phyloP scores from a whole-genome alignment of 2,329 filamentous ascomycete genomes.

The Microthyrium microscopicum region DNA sequence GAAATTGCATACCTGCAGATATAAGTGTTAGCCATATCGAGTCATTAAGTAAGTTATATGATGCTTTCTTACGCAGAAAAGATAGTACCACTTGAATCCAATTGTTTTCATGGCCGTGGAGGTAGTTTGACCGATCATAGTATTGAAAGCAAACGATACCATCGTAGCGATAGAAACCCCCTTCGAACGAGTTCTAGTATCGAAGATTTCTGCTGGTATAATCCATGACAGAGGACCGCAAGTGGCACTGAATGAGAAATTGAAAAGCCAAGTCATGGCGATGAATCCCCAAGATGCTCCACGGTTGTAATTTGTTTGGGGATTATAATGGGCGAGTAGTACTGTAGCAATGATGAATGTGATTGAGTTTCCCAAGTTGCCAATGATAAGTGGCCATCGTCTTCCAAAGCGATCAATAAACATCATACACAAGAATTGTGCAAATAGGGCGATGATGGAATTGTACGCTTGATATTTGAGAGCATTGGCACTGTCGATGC shows the following conservation, averaged over 20 bases:
- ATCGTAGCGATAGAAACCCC: conserved; percentile 61
- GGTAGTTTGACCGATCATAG: conserved; percentile 56
- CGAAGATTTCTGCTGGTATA: conserved; percentile 58
- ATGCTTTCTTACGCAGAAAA: conserved; percentile 34
- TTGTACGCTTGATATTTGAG: conserved; percentile 64
- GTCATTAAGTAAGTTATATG: conserved; percentile 6
- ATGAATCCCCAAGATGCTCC: conserved; percentile 60
- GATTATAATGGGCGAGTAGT: conserved; percentile 43
- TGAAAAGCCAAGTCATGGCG: conserved; percentile 34
- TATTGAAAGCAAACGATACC: conserved; percentile 59
- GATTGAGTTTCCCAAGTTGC: conserved; percentile 54
- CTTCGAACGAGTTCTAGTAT: conserved; percentile 57
- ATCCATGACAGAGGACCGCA: conserved; percentile 25
- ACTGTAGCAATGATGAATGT: conserved; percentile 54
- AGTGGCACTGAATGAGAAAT: conserved; percentile 9
- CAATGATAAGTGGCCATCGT: conserved; percentile 53
- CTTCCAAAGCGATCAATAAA: conserved; percentile 55
- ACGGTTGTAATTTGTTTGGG: conserved; percentile 30
- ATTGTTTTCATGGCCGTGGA: conserved; percentile 39
- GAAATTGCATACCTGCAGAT: conserved; percentile 42
- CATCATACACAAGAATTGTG: conserved; percentile 50
- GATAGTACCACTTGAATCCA: conserved; percentile 40
- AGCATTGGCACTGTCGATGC: conserved; percentile 46
- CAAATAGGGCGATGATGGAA: conserved; percentile 51
- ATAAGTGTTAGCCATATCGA: not conserved